Evolutionary conservation across 2,329 filamentous ascomycete species (phyloP), one percentile per base, ranked within the genome.

Genomic region (Colletotrichum zoysiae): DNA sequence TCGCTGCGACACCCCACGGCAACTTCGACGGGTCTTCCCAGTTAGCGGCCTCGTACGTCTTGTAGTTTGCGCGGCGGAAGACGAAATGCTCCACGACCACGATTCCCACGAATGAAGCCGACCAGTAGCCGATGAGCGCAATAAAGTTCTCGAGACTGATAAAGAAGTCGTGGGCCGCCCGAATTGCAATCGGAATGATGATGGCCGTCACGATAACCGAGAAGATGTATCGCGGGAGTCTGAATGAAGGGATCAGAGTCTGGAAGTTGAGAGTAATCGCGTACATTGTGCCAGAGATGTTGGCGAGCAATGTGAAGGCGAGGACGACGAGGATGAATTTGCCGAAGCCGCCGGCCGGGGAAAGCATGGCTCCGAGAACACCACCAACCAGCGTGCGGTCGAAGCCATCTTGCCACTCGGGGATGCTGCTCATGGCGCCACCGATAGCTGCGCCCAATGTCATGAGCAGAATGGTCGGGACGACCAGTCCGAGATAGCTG

Each of bases 401-500:
- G 76, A 77, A 80, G 18, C 77, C 78, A 14, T 65, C 64, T 61
- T 79, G 74, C 79, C 79, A 81, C 9, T 75, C 65, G 18, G 78
- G 75, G n/a, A 76, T 74, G 26, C 78, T 79, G 1, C 78, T 76
- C 20, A 80, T 67, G 11, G 79, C 78, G n/a, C 79, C 79, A 3
- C 78, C 79, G 56, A 81, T 86, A 70, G 76, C 84, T 74, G 70
- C 83, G 67, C 84, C 83, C 76, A 79, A 84, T 75, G 75, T 81
- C 75, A 79, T 80, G 73, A 78, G 75, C 14, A 81, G 80, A 30
- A 79, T 74, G 2, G 79, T 68, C 7, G 67, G 67, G 4, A 87
- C 74, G 12, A 84, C 79, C 2, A 90, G 84, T 14, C 90, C 90
- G 12, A 83, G 75, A 76, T 89, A 91, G 2, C 84, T 86, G 76